phyloP scores from a whole-genome alignment of 2,329 filamentous ascomycete species.

The Pseudogymnoascus sp. region DNA sequence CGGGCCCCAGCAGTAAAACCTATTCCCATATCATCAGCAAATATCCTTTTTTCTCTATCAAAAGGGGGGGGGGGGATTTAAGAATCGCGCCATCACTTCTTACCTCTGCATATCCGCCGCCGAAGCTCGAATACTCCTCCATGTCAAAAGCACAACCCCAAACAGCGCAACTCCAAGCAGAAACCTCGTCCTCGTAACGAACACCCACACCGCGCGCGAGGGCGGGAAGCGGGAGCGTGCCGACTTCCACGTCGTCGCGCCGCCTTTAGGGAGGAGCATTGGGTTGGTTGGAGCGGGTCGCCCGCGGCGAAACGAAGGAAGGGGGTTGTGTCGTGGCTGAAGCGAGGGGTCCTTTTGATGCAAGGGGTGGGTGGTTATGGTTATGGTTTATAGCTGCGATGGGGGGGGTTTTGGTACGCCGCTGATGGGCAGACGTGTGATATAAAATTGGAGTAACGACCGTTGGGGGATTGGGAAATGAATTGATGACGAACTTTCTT shows the following conservation, averaged over 20 bases:
- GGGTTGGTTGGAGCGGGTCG: conserved; percentile 24
- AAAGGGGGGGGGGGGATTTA: not conserved
- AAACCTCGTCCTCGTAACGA: conserved; percentile 69
- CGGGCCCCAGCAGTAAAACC: conserved; percentile 96
- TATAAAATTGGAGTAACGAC: not conserved
- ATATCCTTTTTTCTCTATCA: too few species aligned
- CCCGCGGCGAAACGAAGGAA: not conserved
- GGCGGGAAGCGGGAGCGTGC: conserved; percentile 72
- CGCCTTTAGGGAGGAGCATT: conserved; percentile 88
- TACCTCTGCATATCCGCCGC: conserved; percentile 88
- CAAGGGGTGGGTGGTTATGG: not conserved
- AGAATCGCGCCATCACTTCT: conserved; percentile 12
- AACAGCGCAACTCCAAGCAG: conserved; percentile 63
- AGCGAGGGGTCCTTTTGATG: not conserved
- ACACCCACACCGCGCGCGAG: conserved; percentile 59
- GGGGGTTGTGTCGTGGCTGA: not conserved
- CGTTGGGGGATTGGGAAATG: not conserved
- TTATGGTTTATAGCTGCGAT: not conserved
- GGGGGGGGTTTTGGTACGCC: not conserved
- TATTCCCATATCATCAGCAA: conserved; percentile 31
- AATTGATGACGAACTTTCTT: conserved; percentile 15
- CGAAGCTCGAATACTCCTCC: conserved; percentile 73
- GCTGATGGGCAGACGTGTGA: not conserved
- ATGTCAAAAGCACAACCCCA: conserved; percentile 70
- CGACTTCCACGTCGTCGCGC: conserved; percentile 78